These are phyloP conservation scores for Gymnopilus junonius DNA, from an alignment of 768 basidiomycete genomes.

Conservation along the genomic window DNA sequence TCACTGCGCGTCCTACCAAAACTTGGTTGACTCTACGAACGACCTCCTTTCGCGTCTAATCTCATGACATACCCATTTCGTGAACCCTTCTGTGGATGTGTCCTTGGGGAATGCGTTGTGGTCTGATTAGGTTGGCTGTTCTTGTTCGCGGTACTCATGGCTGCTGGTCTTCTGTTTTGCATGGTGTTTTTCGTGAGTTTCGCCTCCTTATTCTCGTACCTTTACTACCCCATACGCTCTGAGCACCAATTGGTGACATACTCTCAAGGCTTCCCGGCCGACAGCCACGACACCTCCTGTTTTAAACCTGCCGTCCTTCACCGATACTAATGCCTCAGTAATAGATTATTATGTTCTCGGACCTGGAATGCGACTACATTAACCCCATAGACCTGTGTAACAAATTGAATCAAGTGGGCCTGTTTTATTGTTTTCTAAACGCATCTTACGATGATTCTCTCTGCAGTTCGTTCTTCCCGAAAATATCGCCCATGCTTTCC, in stretches of 20 bases:
- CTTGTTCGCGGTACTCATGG: slow-evolving; percentile 94
- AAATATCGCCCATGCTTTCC: slow-evolving; percentile 92
- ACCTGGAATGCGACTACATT: slow-evolving; percentile 99
- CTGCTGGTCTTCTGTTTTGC: slow-evolving; percentile 94
- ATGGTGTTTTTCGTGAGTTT: slow-evolving; percentile 98
- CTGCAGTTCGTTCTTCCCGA: slow-evolving; percentile 94
- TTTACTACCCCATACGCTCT: background rate
- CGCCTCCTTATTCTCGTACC: background rate
- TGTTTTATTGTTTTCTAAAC: background rate
- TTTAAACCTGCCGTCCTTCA: background rate
- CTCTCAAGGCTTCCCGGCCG: background rate
- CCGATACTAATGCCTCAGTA: slow-evolving; percentile 8
- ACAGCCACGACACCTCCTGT: background rate
- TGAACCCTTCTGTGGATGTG: background rate
- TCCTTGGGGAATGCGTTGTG: slow-evolving; percentile 5
- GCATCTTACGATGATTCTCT: background rate
- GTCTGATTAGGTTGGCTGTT: slow-evolving; percentile 85
- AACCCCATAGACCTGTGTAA: slow-evolving; percentile 99
- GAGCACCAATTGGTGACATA: background rate
- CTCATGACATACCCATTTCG: background rate
- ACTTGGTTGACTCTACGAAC: background rate
- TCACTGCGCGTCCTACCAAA: background rate
- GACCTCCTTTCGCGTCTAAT: background rate
- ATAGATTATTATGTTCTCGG: slow-evolving; percentile 99
- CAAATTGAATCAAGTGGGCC: slow-evolving; percentile 92